These are phyloP conservation scores for Xeromyces bisporus DNA, from an alignment of 495 filamentous ascomycete species.

Conservation along the genomic window DNA sequence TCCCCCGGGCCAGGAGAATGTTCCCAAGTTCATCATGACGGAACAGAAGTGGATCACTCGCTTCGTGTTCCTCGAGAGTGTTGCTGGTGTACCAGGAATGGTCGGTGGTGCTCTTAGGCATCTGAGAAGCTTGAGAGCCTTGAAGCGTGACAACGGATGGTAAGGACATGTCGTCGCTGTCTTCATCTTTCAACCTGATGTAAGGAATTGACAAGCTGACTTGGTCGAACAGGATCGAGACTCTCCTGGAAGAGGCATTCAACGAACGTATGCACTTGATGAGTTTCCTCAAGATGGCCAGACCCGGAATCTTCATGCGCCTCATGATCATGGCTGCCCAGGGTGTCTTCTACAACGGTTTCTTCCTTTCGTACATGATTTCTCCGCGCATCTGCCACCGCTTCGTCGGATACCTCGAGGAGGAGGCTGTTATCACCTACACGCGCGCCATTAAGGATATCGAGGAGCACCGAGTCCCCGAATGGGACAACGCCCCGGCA, in stretches of 20 bases:
- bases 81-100: constrained; percentile 94
- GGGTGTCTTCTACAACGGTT: constrained; percentile 83
- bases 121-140: constrained; percentile 58
- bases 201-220: neutral
- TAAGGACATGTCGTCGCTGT: too few species aligned
- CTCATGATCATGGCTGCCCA: constrained; percentile 69
- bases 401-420: constrained; percentile 93
- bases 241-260: constrained; percentile 79
- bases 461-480: constrained; percentile 63
- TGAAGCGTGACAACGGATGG: constrained; percentile 95
- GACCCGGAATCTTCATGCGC: constrained; percentile 81
- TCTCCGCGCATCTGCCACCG: constrained; percentile 83
- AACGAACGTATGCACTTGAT: constrained; percentile 96
- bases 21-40: constrained; percentile 41
- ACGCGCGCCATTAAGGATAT: constrained; percentile 72
- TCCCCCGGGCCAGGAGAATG: constrained; percentile 24
- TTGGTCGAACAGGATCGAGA: constrained; percentile 53
- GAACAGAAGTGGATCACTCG: constrained; percentile 66
- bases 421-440: constrained; percentile 94
- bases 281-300: constrained; percentile 82
- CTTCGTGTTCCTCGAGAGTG: constrained; percentile 84
- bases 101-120: constrained; percentile 89
- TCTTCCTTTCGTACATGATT: constrained; percentile 80
- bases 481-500: constrained; percentile 63
- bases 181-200: neutral